These are phyloP conservation scores for Pythium pyrilobum DNA, from an alignment of 352 stramenopile species.

Conservation along the genomic window DNA sequence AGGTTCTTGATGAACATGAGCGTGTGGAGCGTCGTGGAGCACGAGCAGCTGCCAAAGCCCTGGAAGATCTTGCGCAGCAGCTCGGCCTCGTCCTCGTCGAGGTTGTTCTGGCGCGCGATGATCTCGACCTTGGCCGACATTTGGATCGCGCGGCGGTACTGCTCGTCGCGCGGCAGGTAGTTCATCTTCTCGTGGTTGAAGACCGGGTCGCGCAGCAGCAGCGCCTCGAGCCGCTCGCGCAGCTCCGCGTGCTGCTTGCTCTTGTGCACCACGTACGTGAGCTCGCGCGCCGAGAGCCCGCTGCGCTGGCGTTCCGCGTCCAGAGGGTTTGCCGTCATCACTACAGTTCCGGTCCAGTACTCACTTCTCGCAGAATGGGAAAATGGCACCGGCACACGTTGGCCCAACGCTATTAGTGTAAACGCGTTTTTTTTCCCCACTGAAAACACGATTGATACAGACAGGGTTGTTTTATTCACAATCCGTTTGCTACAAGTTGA, in stretches of 20 bases:
- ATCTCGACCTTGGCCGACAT: conserved; percentile 58
- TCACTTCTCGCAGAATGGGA: too few species aligned
- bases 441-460: too few species aligned
- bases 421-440: too few species aligned
- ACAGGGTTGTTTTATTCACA: background rate
- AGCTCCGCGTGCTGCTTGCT: conserved; percentile 44
- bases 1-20: conserved; percentile 73
- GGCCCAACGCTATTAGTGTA: too few species aligned
- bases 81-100: conserved; percentile 56
- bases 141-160: conserved; percentile 49
- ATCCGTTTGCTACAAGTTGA: too few species aligned
- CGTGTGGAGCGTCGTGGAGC: conserved; percentile 58
- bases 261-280: conserved; percentile 61
- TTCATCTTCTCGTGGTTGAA: conserved; percentile 65
- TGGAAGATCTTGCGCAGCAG: conserved; percentile 48
- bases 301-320: conserved; percentile 39
- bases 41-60: conserved; percentile 46
- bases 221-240: conserved; percentile 47
- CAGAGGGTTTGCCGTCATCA: too few species aligned
- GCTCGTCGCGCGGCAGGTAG: conserved; percentile 56
- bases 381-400: too few species aligned
- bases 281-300: conserved; percentile 38
- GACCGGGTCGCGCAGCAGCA: conserved; percentile 48
- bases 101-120: conserved; percentile 38
- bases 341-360: too few species aligned